Evolutionary conservation across 352 stramenopile genomes (phyloP), one percentile per base, ranked within the genome.

Genomic region (Phytophthora pseudosyringae): DNA sequence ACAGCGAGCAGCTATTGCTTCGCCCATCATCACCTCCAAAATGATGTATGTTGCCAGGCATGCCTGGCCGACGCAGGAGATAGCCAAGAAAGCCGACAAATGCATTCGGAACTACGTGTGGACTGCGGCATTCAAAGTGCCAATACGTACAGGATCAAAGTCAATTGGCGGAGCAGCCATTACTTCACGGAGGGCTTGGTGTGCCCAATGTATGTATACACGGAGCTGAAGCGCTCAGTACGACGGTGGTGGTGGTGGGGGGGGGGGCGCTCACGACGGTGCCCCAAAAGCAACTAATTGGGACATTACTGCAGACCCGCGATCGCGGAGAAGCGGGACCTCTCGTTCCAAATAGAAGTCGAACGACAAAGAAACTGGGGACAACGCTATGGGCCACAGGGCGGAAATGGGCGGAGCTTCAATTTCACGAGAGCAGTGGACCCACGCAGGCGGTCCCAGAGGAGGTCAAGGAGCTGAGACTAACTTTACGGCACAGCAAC

Each of bases 41-140:
- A 26, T 33, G 39, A n/a, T n/a, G n/a, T n/a, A 49, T 32, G 54
- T 62, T 5, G 43, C 32, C 0, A 32, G 54, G 5, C 54, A 62
- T 48, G 11, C 54, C 1, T 62, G 54, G 54, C 54, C 54, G 2
- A 54, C 32, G 7, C 8, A 53, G 8, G 31, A 15, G 1, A 28
- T 62, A 0, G 12, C 32, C 4, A 33, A 54, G 32, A 1, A 31
- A 13, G 43, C 54, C 0, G 32, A 62, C 15, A 8, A 11, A n/a
- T 8, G 25, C 0, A 54, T 54, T 1, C n/a, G 43, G 4, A 54
- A 47, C 13, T 54, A 25, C 25, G 15, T 48, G 11, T 62, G 43
- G 33, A 40, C 21, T 5, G 26, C 49, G 3, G 25, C 21, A 15
- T 45, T 56, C 10, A 12, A 39, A 2, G 15, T 4, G 7, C 33